A percentile compares a stretch with the other conserved stretches of the same genome.
These are phyloP conservation scores for Talaromyces ruber DNA, from an alignment of 495 filamentous ascomycete genomes.

Conservation along the genomic window DNA sequence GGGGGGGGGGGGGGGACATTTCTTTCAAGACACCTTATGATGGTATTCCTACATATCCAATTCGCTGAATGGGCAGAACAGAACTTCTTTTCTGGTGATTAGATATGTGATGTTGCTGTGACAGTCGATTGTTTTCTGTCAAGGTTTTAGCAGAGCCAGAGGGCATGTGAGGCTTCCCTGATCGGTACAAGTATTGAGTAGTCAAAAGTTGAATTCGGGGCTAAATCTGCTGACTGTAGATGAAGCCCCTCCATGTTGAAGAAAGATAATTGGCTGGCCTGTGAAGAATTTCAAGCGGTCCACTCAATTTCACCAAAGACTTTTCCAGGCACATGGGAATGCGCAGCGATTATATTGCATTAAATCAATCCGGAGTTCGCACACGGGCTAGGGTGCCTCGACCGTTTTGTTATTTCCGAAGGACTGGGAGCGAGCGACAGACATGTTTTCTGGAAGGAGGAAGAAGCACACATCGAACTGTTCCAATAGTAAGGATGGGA, in stretches of 20 bases:
- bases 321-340: no score
- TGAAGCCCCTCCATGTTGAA: not conserved
- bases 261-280: not conserved
- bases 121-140: not conserved
- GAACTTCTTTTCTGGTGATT: not conserved
- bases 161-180: not conserved
- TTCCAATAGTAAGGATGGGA: not conserved
- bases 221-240: not conserved
- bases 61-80: constrained; percentile 1
- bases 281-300: not conserved
- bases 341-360: not conserved
- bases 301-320: no score
- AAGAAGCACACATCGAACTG: not conserved
- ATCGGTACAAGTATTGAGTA: not conserved
- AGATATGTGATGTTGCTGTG: not conserved
- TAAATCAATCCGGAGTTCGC: not conserved
- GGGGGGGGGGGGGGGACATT: no score
- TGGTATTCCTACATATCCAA: not conserved
- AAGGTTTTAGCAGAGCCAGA: not conserved
- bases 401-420: not conserved
- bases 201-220: not conserved
- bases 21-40: no score
- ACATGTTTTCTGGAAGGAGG: not conserved
- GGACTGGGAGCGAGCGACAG: not conserved
- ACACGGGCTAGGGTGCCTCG: not conserved